Conservation (phyloP, 73 alveolate species). For the Paramecium tetraurelia region DNA sequence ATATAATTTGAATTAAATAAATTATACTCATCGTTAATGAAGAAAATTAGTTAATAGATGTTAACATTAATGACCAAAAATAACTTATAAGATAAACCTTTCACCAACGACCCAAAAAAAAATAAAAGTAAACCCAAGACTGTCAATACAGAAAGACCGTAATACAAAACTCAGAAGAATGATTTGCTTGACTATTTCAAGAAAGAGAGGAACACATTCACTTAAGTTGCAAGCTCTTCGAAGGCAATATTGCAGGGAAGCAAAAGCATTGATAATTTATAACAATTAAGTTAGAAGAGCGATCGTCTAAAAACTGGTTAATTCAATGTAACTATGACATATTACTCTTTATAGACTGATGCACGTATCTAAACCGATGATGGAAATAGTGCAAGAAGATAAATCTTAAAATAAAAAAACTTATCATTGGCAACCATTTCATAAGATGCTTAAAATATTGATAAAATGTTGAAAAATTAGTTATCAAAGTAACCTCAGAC, state of each 20-base stretch:
- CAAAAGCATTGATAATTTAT: conserved; percentile 24
- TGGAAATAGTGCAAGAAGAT: conserved; percentile 14
- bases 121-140: not conserved
- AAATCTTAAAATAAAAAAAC: not conserved
- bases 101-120: not conserved
- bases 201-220: conserved; percentile 7
- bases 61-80: not conserved
- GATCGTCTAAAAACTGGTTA: not conserved
- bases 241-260: not conserved
- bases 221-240: not conserved
- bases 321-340: not conserved
- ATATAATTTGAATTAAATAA: not conserved
- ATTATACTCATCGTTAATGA: conserved; percentile 17
- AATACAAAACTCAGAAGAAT: not conserved
- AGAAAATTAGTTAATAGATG: conserved; percentile 11
- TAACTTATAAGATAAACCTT: not conserved
- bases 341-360: not conserved
- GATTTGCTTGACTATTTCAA: conserved; percentile 30
- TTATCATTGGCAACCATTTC: conserved; percentile 20
- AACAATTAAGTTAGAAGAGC: not conserved
- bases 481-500: not conserved
- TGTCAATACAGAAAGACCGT: conserved; percentile 42
- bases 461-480: not conserved
- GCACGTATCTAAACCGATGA: not conserved
- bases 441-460: not conserved